A percentile compares a stretch with the other conserved stretches of the same genome.
These are phyloP conservation scores for Penicillium vulpinum DNA, from an alignment of 2,329 filamentous ascomycete species.

Conservation along the genomic window DNA sequence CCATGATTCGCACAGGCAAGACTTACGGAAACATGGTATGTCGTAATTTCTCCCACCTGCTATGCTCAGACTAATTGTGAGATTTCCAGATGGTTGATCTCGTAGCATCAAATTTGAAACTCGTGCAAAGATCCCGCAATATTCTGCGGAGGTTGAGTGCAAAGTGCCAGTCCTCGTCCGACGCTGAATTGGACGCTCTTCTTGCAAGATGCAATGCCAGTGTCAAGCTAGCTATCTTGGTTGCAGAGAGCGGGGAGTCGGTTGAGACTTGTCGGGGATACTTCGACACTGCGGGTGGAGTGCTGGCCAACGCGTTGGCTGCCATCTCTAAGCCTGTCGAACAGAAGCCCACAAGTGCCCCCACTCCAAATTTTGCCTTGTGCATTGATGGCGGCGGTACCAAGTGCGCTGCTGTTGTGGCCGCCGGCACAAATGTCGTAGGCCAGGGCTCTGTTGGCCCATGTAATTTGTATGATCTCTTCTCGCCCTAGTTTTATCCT, in stretches of 20 bases:
- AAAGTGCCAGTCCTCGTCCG: conserved; percentile 17
- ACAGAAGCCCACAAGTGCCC: neutral
- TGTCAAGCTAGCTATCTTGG: conserved; percentile 38
- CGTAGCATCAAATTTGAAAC: conserved; percentile 42
- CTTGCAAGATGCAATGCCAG: conserved; percentile 31
- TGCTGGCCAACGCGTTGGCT: conserved; percentile 25
- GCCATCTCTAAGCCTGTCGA: conserved; percentile 3
- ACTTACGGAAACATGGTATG: conserved; percentile 46
- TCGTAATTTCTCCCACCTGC: neutral
- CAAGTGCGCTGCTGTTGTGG: conserved; percentile 44
- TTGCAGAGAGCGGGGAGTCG: conserved; percentile 25
- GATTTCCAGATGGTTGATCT: conserved; percentile 37
- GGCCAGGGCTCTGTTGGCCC: conserved; percentile 37
- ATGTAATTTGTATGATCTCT: conserved; percentile 42
- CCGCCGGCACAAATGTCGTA: conserved; percentile 25
- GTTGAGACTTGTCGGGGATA: conserved; percentile 26
- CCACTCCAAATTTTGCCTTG: conserved; percentile 24
- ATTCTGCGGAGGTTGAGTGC: conserved; percentile 32
- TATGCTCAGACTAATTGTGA: neutral
- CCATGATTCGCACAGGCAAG: conserved; percentile 45
- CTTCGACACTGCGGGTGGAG: conserved; percentile 25
- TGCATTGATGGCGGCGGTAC: conserved; percentile 48
- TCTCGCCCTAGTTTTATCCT: too few species aligned
- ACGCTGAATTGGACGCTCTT: conserved; percentile 31
- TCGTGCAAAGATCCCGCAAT: conserved; percentile 37